Evolutionary conservation across 305 asterid genomes (phyloP).

Genomic region (Fraxinus sp.): DNA sequence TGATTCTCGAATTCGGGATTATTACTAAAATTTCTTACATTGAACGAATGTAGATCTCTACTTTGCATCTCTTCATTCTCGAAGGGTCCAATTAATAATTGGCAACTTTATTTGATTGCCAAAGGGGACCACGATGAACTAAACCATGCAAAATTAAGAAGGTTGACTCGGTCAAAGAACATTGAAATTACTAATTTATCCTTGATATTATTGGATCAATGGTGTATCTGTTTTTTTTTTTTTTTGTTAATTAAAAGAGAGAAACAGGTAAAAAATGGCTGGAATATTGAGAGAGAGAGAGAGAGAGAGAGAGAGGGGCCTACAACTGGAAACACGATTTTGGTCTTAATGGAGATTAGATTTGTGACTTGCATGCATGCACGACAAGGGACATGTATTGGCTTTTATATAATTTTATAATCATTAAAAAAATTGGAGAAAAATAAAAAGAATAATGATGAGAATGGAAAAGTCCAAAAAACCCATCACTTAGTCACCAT

Average conservation of each 20-base stretch:
- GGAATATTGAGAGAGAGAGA: conserved; percentile 28
- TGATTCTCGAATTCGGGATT: background rate
- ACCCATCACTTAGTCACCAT: conserved; percentile 56
- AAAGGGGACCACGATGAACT: background rate
- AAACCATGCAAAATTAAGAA: background rate
- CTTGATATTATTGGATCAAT: conserved; percentile 36
- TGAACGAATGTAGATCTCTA: background rate
- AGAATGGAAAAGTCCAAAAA: conserved; percentile 38
- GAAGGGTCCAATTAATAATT: background rate
- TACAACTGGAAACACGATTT: conserved; percentile 37
- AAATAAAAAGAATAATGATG: background rate
- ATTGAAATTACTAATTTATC: background rate
- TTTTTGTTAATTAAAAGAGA: conserved; percentile 10
- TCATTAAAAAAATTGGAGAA: background rate
- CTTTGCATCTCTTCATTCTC: background rate
- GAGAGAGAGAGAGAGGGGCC: conserved; percentile 27
- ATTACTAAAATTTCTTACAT: background rate
- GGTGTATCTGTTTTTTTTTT: conserved; percentile 18
- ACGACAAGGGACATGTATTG: conserved; percentile 27
- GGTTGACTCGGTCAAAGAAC: conserved; percentile 1
- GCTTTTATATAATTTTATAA: conserved; percentile 9
- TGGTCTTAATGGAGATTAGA: conserved; percentile 51
- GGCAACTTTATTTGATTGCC: background rate
- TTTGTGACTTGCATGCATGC: conserved; percentile 44
- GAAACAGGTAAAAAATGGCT: conserved; percentile 21